Evolutionary conservation across 2,329 filamentous ascomycete genomes (phyloP).

Genomic region (Apiospora pterosperma): DNA sequence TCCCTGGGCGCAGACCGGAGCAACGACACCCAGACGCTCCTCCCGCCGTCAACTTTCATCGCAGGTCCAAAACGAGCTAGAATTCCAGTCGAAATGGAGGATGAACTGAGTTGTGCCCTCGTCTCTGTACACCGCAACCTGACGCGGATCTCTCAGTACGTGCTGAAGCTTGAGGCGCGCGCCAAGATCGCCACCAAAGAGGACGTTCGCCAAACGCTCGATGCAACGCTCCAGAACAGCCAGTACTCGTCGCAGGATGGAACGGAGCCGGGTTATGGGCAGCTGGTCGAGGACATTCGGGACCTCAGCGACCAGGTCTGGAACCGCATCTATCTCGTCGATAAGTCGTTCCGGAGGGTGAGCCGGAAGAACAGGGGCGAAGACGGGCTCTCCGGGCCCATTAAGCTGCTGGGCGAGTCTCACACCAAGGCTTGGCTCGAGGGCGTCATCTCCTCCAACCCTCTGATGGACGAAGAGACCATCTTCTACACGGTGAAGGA

Average conservation of each 20-base stretch:
- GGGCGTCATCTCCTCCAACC: slow-evolving; percentile 14
- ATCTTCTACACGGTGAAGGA: slow-evolving; percentile 22
- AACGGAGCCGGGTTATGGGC: neutral
- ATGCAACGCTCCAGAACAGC: slow-evolving; percentile 18
- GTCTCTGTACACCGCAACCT: slow-evolving; percentile 17
- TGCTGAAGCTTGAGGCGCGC: slow-evolving; percentile 26
- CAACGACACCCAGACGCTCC: neutral
- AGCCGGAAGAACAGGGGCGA: slow-evolving; percentile 11
- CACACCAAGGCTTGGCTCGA: slow-evolving; percentile 18
- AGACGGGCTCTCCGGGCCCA: slow-evolving; percentile 7
- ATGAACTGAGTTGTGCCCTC: neutral
- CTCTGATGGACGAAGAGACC: slow-evolving; percentile 13
- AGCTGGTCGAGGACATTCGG: slow-evolving; percentile 19
- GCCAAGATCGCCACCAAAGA: slow-evolving; percentile 23
- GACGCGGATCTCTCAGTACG: slow-evolving; percentile 21
- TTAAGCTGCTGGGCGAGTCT: slow-evolving; percentile 17
- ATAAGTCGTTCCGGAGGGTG: slow-evolving; percentile 18
- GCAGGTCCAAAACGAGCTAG: too few relatives aligned
- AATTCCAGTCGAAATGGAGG: neutral
- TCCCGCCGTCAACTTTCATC: neutral
- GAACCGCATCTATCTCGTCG: slow-evolving; percentile 20
- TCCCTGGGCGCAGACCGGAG: neutral
- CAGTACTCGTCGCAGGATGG: slow-evolving; percentile 8
- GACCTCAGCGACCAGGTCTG: slow-evolving; percentile 16
- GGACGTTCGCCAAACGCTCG: slow-evolving; percentile 23